These are phyloP conservation scores for Monilinia fructicola DNA, from an alignment of 2,329 filamentous ascomycete species.

Conservation along the genomic window DNA sequence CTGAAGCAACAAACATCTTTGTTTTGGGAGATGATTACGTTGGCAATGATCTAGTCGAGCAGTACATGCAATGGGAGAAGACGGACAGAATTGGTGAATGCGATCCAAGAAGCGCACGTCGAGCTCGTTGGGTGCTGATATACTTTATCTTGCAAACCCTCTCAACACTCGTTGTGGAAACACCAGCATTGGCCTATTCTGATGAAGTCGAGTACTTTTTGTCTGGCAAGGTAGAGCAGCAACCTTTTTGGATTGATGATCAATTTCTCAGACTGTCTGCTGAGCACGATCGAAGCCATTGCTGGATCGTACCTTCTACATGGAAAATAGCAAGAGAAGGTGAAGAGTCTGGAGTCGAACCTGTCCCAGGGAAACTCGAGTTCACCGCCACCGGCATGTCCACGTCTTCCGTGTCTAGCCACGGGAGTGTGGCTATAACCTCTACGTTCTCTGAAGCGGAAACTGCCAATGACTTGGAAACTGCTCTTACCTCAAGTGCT, in stretches of 20 bases:
- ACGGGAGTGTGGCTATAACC: constrained; percentile 16
- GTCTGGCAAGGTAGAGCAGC: constrained; percentile 52
- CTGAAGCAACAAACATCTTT: constrained; percentile 60
- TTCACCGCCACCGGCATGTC: constrained; percentile 2
- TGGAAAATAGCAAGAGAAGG: constrained; percentile 3
- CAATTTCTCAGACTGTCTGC: constrained; percentile 36
- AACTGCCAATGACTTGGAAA: constrained; percentile 12
- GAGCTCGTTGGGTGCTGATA: constrained; percentile 60
- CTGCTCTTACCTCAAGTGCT: not conserved
- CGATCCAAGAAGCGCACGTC: constrained; percentile 55
- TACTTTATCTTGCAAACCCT: constrained; percentile 61
- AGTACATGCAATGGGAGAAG: constrained; percentile 58
- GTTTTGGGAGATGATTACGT: constrained; percentile 53
- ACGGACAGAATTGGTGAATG: constrained; percentile 50
- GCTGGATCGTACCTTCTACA: constrained; percentile 35
- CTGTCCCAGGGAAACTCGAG: constrained; percentile 8
- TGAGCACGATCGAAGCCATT: constrained; percentile 38
- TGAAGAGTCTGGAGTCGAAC: not conserved
- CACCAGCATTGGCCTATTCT: constrained; percentile 52
- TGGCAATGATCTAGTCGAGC: constrained; percentile 55
- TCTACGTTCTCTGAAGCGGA: constrained; percentile 21
- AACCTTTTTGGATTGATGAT: constrained; percentile 54
- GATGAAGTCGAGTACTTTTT: constrained; percentile 58
- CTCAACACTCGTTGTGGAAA: constrained; percentile 58
- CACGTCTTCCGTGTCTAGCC: constrained; percentile 10